A percentile compares a stretch with the other conserved stretches of the same genome.
Conservation (phyloP, 192 early-diverging fungal species). For the Chytriomyces sp. region DNA sequence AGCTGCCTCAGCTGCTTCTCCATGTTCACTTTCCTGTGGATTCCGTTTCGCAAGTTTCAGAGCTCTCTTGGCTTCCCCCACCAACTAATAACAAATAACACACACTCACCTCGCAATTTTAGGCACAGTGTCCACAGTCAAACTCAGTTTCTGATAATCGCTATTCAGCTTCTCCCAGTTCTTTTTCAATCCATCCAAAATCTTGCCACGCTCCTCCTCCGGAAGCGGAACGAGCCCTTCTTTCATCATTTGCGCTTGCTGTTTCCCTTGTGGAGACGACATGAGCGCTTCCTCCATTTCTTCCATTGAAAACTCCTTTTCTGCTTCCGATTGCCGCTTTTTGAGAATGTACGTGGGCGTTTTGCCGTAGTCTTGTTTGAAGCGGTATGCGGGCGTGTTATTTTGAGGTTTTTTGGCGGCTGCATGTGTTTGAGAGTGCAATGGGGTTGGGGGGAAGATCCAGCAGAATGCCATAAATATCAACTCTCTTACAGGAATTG, state of each 20-base stretch:
- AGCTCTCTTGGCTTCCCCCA: neutral
- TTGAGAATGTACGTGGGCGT: slow-evolving; percentile 50
- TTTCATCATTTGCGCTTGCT: slow-evolving; percentile 32
- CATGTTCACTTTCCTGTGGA: slow-evolving; percentile 63
- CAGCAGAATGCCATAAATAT: too few relatives aligned
- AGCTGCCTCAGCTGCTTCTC: slow-evolving; percentile 64
- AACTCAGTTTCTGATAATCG: slow-evolving; percentile 62
- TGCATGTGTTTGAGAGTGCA: slow-evolving; percentile 55
- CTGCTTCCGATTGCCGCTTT: slow-evolving; percentile 26
- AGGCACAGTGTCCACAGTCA: slow-evolving; percentile 67
- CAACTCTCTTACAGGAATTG: slow-evolving; percentile 51
- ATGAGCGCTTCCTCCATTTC: slow-evolving; percentile 37
- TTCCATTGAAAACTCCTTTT: slow-evolving; percentile 16
- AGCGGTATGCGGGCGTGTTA: slow-evolving; percentile 38
- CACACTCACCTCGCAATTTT: slow-evolving; percentile 61
- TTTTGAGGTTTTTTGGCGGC: slow-evolving; percentile 47
- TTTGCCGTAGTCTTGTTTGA: slow-evolving; percentile 57
- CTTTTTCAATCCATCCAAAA: slow-evolving; percentile 55
- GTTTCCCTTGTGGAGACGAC: slow-evolving; percentile 21
- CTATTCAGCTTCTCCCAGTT: slow-evolving; percentile 62
- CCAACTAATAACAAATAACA: slow-evolving; percentile 1
- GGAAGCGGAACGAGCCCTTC: slow-evolving; percentile 48
- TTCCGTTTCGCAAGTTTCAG: neutral
- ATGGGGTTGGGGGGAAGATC: slow-evolving; percentile 52
- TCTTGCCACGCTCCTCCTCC: slow-evolving; percentile 55